These are phyloP conservation scores for Acanthamoeba castellanii DNA, from an alignment of 208 protist genomes.

Conservation along the genomic window DNA sequence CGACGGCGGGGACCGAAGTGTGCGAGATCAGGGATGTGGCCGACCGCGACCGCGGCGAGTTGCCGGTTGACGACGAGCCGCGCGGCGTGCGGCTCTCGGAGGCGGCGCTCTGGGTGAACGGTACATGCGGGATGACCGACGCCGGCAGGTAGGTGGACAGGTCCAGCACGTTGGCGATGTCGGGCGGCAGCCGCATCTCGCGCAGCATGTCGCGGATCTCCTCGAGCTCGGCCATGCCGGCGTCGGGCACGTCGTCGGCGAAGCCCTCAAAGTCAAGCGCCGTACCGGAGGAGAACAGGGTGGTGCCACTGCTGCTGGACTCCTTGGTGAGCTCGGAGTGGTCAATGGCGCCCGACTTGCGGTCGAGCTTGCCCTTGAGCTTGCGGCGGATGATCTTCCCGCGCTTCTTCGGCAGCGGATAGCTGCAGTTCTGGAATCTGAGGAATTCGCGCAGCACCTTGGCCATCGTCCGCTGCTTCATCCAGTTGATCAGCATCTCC, in stretches of 20 bases:
- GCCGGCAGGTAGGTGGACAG: not conserved
- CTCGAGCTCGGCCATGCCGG: not conserved
- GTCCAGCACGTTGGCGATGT: constrained; percentile 58
- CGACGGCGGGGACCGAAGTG: not conserved
- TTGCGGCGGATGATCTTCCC: constrained; percentile 2
- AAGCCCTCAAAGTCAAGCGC: not conserved
- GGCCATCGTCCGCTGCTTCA: constrained; percentile 59
- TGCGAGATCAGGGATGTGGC: not conserved
- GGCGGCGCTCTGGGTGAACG: not conserved
- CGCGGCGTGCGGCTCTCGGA: not conserved
- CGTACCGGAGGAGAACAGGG: not conserved
- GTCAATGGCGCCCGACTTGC: not conserved
- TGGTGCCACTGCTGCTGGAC: not conserved
- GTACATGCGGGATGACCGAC: not conserved
- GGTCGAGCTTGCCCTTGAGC: not conserved
- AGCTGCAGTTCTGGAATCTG: constrained; percentile 26
- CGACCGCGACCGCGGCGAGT: not conserved
- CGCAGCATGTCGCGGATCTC: constrained; percentile 51
- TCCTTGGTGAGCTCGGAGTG: not conserved
- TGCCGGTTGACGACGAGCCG: not conserved
- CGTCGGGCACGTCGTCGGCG: not conserved
- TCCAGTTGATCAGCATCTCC: constrained; percentile 61
- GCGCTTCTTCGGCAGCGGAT: not conserved
- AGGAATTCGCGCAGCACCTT: constrained; percentile 47
- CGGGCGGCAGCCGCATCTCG: constrained; percentile 35